Evolutionary conservation across 164 flowering plant genomes (phyloP).

Genomic region (Nelumbo lutea): DNA sequence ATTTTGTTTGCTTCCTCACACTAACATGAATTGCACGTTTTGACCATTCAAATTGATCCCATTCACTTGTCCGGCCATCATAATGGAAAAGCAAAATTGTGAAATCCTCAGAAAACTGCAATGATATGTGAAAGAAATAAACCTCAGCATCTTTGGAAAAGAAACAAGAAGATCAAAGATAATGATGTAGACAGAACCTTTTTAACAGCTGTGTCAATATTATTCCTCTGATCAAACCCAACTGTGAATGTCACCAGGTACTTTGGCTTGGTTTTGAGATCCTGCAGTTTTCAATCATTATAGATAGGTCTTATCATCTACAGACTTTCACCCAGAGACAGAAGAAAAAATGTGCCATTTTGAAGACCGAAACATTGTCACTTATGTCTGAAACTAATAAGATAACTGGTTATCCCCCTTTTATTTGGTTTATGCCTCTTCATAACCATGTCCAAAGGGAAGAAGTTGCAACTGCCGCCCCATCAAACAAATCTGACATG

Average conservation of each 20-base stretch:
- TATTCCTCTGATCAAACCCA: constrained; percentile 61
- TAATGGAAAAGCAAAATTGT: constrained; percentile 89
- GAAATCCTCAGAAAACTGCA: constrained; percentile 79
- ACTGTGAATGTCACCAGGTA: constrained; percentile 87
- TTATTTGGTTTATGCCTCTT: too few relatives aligned
- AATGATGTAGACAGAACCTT: constrained; percentile 41
- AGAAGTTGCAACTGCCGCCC: too few relatives aligned
- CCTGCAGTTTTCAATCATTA: constrained; percentile 45
- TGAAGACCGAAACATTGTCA: too few relatives aligned
- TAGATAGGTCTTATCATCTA: not conserved
- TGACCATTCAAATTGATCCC: constrained; percentile 98
- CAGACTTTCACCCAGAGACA: not conserved
- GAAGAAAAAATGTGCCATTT: too few relatives aligned
- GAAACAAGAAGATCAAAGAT: not conserved
- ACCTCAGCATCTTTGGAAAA: constrained; percentile 14
- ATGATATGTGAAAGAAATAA: constrained; percentile 13
- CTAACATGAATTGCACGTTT: constrained; percentile 82
- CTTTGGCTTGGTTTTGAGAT: constrained; percentile 64
- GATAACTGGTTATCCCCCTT: too few relatives aligned
- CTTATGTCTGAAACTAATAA: too few relatives aligned
- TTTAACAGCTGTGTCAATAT: constrained; percentile 69
- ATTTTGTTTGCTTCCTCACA: constrained; percentile 79
- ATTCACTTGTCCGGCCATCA: constrained; percentile 89
- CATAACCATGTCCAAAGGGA: too few relatives aligned
- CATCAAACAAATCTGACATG: too few relatives aligned